Evolutionary conservation across 176 grass and related monocot species (phyloP).

Genomic region (Microstegium vimineum): DNA sequence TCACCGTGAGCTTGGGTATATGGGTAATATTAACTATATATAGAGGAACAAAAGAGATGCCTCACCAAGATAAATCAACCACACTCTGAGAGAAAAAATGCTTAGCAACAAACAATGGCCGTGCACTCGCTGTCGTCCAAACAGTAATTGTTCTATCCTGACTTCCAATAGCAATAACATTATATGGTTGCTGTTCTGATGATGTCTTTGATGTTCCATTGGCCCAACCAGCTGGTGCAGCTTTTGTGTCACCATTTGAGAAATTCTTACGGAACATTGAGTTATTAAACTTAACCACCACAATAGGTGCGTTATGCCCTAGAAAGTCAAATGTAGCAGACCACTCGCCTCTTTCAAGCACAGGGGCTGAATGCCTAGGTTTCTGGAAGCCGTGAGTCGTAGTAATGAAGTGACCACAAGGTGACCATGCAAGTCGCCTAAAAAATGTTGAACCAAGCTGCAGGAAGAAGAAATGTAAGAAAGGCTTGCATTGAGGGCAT

Average conservation of each 20-base stretch:
- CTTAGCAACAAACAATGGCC: constrained; percentile 95
- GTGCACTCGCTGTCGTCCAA: constrained; percentile 92
- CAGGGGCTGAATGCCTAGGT: too few species aligned
- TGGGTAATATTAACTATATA: not conserved
- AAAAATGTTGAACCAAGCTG: too few species aligned
- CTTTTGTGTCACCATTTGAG: too few species aligned
- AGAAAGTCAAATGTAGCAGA: too few species aligned
- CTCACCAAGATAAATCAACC: constrained; percentile 97
- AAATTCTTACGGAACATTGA: too few species aligned
- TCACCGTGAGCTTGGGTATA: constrained; percentile 18
- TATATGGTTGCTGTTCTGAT: constrained; percentile 78
- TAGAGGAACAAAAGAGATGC: not conserved
- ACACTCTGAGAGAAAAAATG: constrained; percentile 97
- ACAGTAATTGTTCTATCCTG: constrained; percentile 96
- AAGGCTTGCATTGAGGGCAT: constrained; percentile 19
- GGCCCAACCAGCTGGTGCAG: too few species aligned
- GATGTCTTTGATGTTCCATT: constrained; percentile 53
- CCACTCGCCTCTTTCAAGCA: too few species aligned
- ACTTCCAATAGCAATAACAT: constrained; percentile 99
- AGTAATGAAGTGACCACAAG: too few species aligned
- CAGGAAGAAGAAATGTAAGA: constrained; percentile 17
- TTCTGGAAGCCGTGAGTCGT: too few species aligned
- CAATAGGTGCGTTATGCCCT: too few species aligned
- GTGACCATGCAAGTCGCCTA: too few species aligned
- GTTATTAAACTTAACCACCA: too few species aligned